Conservation (phyloP, 768 basidiomycete genomes). For the Trametes coccinea region DNA sequence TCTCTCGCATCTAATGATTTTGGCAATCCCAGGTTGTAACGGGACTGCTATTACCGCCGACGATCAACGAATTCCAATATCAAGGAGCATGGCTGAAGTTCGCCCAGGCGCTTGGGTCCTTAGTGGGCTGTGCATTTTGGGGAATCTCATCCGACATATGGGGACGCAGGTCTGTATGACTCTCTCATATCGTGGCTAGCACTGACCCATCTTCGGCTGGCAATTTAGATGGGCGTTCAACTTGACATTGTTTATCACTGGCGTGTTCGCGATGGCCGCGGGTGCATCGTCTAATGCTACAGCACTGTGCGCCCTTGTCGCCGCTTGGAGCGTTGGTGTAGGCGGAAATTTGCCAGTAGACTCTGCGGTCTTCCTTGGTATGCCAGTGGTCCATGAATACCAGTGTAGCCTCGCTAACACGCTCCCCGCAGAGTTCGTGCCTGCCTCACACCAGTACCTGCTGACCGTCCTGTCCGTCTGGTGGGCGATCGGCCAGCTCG, state of each 20-base stretch:
- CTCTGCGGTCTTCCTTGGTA: slow-evolving; percentile 73
- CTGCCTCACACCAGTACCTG: slow-evolving; percentile 72
- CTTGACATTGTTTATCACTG: slow-evolving; percentile 66
- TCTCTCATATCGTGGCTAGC: neutral
- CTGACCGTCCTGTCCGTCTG: slow-evolving; percentile 74
- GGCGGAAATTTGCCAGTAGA: slow-evolving; percentile 78
- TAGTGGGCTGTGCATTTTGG: slow-evolving; percentile 72
- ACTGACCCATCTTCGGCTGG: neutral
- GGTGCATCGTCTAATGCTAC: slow-evolving; percentile 58
- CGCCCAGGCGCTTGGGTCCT: slow-evolving; percentile 69
- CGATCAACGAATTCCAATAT: slow-evolving; percentile 64
- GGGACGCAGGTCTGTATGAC: slow-evolving; percentile 54
- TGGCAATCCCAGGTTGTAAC: slow-evolving; percentile 50
- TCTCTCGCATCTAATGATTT: neutral
- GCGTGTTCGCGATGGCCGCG: slow-evolving; percentile 63
- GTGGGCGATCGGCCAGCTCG: slow-evolving; percentile 78
- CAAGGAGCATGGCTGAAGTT: slow-evolving; percentile 64
- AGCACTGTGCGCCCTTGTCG: slow-evolving; percentile 51
- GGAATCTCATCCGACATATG: slow-evolving; percentile 68
- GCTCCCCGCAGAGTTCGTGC: slow-evolving; percentile 55
- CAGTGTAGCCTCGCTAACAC: neutral
- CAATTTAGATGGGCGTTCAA: slow-evolving; percentile 61
- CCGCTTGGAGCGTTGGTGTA: slow-evolving; percentile 66
- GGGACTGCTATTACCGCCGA: slow-evolving; percentile 62
- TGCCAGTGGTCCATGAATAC: slow-evolving; percentile 10